Evolutionary conservation across 2,329 filamentous ascomycete species (phyloP), one percentile per base, ranked within the genome.

Genomic region (Gliomastix tumulicola): DNA sequence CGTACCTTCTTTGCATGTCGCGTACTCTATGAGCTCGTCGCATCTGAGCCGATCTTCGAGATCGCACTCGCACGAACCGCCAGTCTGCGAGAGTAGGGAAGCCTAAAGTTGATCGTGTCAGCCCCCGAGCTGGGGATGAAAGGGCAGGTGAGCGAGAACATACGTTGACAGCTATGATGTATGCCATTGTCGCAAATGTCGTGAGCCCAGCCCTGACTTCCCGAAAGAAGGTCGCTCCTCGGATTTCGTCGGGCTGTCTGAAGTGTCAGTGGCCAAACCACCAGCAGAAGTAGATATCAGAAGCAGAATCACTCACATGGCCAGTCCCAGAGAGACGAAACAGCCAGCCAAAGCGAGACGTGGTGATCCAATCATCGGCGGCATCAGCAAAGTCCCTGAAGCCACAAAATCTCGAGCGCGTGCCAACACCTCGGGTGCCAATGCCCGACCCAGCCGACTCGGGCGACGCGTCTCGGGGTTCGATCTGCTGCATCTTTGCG

Each of bases 111-210:
- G 21, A 32, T 19, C 30, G 13, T 13, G 18, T 19, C 7, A 15
- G 4, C 21, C 16, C 30, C 49, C 30, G 41, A 41, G n/a, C 8
- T 21, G 13, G n/a, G 13, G 15, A 33, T 17, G 28, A 33, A 9
- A 17, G 11, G 15, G 25, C 15, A 32, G n/a, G 6, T 7, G 18
- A 25, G 7, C 5, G 21, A 12, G 21, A 4, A 15, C 68, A 49
- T 44, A 76, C 76, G 48, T 82, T 81, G 44, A 82, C 79, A 8
- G 82, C 82, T 52, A 92, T 88, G 48, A 92, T 90, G 59, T 89
- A 90, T 12, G 84, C 82, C 85, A 88, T 88, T 4, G 82, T 84
- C 37, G 82, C 80, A 53, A 85, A 85, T 3, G 86, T 92, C 3
- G 87, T 88, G 37, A 90, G 56, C 2, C 86, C 87, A 21, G 86